A percentile compares a stretch with the other conserved stretches of the same genome.
Evolutionary conservation across 164 flowering plant genomes (phyloP).

Genomic region (Chloranthus sessilifolius): DNA sequence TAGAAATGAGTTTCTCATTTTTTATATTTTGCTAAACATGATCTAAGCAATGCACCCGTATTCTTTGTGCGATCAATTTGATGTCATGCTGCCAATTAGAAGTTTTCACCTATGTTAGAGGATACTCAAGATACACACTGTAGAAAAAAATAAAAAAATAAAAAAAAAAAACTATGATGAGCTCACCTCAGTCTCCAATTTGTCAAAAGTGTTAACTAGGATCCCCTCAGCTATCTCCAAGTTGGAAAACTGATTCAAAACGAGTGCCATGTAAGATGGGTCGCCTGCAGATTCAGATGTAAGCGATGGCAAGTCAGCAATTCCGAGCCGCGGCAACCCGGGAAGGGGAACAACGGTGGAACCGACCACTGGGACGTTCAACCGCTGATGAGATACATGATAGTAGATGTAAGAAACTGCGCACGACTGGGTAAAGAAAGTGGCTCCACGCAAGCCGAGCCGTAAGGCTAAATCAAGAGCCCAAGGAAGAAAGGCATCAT

Average conservation of each 20-base stretch:
- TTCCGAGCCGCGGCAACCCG: conserved; percentile 24
- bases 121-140: too few relatives aligned
- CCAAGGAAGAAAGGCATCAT: conserved; percentile 46
- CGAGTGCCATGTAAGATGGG: conserved; percentile 6
- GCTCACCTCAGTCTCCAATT: conserved; percentile 22
- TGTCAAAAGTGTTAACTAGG: conserved; percentile 18
- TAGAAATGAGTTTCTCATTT: too few relatives aligned
- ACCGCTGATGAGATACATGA: conserved; percentile 10
- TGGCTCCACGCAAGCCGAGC: conserved; percentile 26
- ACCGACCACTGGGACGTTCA: conserved; percentile 11
- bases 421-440: conserved; percentile 49
- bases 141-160: too few relatives aligned
- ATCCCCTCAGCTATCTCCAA: conserved; percentile 20
- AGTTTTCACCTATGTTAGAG: too few relatives aligned
- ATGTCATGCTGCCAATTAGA: too few relatives aligned
- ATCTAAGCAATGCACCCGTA: too few relatives aligned
- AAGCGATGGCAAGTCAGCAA: conserved; percentile 37
- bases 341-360: conserved; percentile 14
- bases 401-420: conserved; percentile 27
- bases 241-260: conserved; percentile 19
- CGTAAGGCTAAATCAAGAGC: conserved; percentile 27
- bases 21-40: too few relatives aligned
- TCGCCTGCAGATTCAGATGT: conserved; percentile 1
- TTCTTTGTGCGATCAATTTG: too few relatives aligned
- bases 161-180: too few relatives aligned